These are phyloP conservation scores for Excoecaria cochinchinensis DNA, from an alignment of 345 rosid genomes.

Conservation along the genomic window DNA sequence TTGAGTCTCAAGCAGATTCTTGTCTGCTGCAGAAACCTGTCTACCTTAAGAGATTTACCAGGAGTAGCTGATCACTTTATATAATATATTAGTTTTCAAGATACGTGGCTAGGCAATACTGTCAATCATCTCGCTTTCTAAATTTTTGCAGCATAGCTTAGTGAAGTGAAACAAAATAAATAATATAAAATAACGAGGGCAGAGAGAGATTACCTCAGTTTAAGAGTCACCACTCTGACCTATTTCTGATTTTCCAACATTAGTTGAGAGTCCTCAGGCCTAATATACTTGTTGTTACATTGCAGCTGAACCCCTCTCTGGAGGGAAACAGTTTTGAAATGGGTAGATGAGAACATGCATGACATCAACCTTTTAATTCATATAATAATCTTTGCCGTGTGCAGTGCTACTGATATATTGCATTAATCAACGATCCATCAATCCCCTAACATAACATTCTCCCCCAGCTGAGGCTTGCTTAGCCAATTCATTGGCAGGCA, in stretches of 20 bases:
- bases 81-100: not conserved
- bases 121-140: not conserved
- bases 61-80: constrained; percentile 1
- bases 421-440: constrained; percentile 5
- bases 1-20: constrained; percentile 1
- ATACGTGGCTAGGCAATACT: not conserved
- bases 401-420: not conserved
- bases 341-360: not conserved
- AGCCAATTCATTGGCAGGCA: constrained; percentile 11
- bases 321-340: not conserved
- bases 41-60: constrained; percentile 10
- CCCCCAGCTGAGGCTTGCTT: constrained; percentile 6
- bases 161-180: no score
- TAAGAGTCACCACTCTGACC: not conserved
- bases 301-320: not conserved
- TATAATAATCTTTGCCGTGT: not conserved
- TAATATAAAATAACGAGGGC: not conserved
- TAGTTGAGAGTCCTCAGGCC: not conserved
- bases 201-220: not conserved
- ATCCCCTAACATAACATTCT: constrained; percentile 12
- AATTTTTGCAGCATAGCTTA: not conserved
- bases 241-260: constrained; percentile 2
- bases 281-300: not conserved
- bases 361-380: not conserved
- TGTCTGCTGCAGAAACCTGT: constrained; percentile 11